Evolutionary conservation across 2,329 filamentous ascomycete genomes (phyloP).

Genomic region (Monilinia laxa): DNA sequence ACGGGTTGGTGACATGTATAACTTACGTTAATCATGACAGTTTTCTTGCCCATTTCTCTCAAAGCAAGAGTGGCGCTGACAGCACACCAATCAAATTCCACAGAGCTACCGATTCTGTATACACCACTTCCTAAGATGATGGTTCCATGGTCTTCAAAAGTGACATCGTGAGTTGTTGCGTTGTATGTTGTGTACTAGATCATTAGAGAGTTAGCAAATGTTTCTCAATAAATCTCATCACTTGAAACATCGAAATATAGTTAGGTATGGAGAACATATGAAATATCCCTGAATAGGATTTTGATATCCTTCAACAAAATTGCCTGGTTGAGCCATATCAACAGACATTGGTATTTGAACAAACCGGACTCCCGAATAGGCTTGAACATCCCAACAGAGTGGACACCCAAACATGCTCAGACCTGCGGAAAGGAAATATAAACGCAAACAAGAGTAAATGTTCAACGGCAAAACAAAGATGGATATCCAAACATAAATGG

Average conservation of each 20-base stretch:
- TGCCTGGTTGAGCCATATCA: not conserved
- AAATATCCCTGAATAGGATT: no score
- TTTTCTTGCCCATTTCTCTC: slow-evolving; percentile 88
- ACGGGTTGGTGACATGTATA: not conserved
- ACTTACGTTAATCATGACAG: slow-evolving; percentile 81
- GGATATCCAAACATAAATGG: not conserved
- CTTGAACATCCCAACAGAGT: not conserved
- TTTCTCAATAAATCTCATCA: not conserved
- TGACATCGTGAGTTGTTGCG: slow-evolving; percentile 87
- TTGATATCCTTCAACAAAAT: not conserved
- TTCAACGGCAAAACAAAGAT: not conserved
- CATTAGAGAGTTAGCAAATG: not conserved
- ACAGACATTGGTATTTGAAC: not conserved
- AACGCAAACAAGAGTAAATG: not conserved
- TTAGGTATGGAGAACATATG: not conserved
- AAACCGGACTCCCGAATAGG: not conserved
- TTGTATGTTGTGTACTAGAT: slow-evolving; percentile 88
- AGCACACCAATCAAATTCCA: slow-evolving; percentile 98
- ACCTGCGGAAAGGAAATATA: not conserved
- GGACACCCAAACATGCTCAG: not conserved
- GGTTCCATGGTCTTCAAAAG: slow-evolving; percentile 87
- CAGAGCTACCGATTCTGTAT: slow-evolving; percentile 95
- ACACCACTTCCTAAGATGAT: slow-evolving; percentile 91
- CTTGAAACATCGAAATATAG: not conserved
- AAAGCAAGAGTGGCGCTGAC: slow-evolving; percentile 85